Conservation (phyloP, 352 stramenopile genomes). For the Phytophthora palmivora region DNA sequence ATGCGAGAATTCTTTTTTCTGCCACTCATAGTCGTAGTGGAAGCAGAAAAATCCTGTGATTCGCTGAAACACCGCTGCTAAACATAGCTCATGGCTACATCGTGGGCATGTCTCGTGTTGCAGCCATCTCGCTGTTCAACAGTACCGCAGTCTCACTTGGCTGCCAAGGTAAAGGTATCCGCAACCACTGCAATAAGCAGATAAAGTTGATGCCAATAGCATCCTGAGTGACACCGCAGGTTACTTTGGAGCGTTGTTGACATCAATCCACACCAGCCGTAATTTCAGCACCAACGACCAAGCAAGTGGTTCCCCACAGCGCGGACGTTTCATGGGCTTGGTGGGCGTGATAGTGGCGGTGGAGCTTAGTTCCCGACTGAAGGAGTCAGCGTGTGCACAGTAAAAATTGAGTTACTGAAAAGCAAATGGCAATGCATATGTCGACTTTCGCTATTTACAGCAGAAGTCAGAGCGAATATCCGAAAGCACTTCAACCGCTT, state of each 20-base stretch:
- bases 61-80: constrained; percentile 3
- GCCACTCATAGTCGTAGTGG: constrained; percentile 1
- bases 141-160: too few relatives aligned
- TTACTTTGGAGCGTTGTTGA: background rate
- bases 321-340: constrained; percentile 13
- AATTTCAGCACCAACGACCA: constrained; percentile 19
- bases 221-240: background rate
- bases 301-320: background rate
- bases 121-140: constrained; percentile 2
- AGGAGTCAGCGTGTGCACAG: constrained; percentile 17
- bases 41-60: background rate
- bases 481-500: constrained; percentile 25
- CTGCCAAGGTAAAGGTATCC: too few relatives aligned
- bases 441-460: constrained; percentile 14
- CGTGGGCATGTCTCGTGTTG: constrained; percentile 25
- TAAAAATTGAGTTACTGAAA: constrained; percentile 29
- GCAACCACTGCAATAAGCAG: too few relatives aligned
- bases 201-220: background rate
- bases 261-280: constrained; percentile 2
- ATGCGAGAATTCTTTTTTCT: constrained; percentile 23
- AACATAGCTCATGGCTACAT: constrained; percentile 3
- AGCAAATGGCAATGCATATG: constrained; percentile 16
- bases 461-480: constrained; percentile 6
- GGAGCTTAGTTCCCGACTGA: constrained; percentile 6
- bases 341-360: background rate